Base-by-base conservation (phyloP, 371 early-diverging fungal species). In the Saksenaea vasiformis region DNA sequence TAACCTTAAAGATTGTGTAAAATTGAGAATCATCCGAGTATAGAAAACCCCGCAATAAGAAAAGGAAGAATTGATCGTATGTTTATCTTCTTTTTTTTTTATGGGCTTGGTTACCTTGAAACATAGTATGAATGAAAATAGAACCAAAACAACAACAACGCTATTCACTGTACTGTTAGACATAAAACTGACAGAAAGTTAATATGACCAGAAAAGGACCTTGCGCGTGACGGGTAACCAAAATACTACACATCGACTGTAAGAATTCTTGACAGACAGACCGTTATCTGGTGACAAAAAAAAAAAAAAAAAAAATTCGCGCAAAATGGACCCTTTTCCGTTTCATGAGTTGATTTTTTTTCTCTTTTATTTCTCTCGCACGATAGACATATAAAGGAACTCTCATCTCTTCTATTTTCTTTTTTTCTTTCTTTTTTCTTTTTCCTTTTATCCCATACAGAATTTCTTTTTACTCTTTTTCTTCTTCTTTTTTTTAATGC, bases 331-430 rank as follows among this genome's bases (percentile, higher is more conserved):
- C 22, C 51, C 51, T 47, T 19, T 47, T 22, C 15, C 51, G 51
- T 47, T 47, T 47, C 51, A 47, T 47, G 51, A 47, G n/a, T n/a
- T n/a, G n/a, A n/a, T n/a, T n/a, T 47, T 22, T 39, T 39, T 39
- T 39, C 11, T 39, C 11, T 11, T 39, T 7, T 31, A 2, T 5
- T 39, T 39, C 22, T 47, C 51, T 47, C 51, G 51, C 51, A 47
- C 51, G 22, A 47, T 47, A 47, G 22, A 60, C 53, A 61, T 35
- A 61, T 36, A 61, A 35, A 51, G 27, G 13, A 19, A n/a, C n/a
- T 34, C 37, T 13, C 10, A 36, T n/a, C 13, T 31, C 31, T 41
- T 26, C 24, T 38, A 17, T 38, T 58, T 58, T 41, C 38, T 24
- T 22, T 39, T 24, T 41, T 41, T 41, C 14, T 35, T 61, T 22